Percentiles rank a stretch among this genome's conserved stretches.
phyloP scores from a whole-genome alignment of 164 flowering plant genomes.

The Magnolia officinalis region DNA sequence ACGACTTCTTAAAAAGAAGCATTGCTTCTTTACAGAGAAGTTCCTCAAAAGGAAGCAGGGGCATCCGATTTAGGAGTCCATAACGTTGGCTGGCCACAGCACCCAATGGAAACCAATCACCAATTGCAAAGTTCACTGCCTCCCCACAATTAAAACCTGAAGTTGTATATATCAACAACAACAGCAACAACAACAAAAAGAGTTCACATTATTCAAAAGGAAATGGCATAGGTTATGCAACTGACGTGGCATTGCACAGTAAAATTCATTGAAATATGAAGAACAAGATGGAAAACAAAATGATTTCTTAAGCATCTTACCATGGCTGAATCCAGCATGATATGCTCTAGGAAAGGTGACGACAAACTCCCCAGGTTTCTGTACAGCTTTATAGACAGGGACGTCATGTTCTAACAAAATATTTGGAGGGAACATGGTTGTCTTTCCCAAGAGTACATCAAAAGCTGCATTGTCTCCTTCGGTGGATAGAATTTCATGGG shows the following conservation, averaged over 20 bases:
- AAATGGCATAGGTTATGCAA: neutral
- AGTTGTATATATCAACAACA: too few species aligned
- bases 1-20: slow-evolving; percentile 42
- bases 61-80: slow-evolving; percentile 76
- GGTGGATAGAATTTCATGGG: slow-evolving; percentile 57
- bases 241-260: neutral
- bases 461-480: slow-evolving; percentile 90
- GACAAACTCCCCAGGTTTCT: slow-evolving; percentile 91
- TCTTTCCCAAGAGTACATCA: slow-evolving; percentile 90
- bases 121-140: slow-evolving; percentile 96
- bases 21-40: slow-evolving; percentile 92
- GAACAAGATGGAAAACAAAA: neutral
- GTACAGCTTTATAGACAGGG: slow-evolving; percentile 90
- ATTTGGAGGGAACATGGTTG: slow-evolving; percentile 94
- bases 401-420: slow-evolving; percentile 66
- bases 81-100: slow-evolving; percentile 84
- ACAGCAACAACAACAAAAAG: neutral
- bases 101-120: slow-evolving; percentile 94
- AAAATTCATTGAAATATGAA: neutral
- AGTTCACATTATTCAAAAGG: too few species aligned
- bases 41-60: slow-evolving; percentile 93
- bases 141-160: slow-evolving; percentile 98
- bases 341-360: slow-evolving; percentile 95
- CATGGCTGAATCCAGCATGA: slow-evolving; percentile 99
- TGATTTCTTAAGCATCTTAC: slow-evolving; percentile 33